A percentile compares a stretch with the other conserved stretches of the same genome.
Evolutionary conservation across 805 yeast genomes (phyloP).

Genomic region (Wickerhamomyces chambardii): DNA sequence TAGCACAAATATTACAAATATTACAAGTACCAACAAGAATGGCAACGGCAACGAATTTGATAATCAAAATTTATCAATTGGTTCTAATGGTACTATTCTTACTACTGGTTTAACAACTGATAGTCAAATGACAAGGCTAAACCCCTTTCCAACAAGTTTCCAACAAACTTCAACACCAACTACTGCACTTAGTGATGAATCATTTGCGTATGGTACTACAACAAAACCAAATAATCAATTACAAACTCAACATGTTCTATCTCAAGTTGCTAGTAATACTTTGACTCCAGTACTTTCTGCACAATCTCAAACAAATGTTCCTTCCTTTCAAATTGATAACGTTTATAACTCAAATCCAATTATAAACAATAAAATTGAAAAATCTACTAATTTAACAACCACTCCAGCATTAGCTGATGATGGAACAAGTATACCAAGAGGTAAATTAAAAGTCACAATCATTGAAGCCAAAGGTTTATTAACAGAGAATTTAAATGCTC

Average conservation of each 20-base stretch:
- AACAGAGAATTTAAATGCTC: slow-evolving; percentile 44
- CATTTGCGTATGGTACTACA: slow-evolving; percentile 65
- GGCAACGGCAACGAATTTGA: no score
- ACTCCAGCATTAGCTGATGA: slow-evolving; percentile 17
- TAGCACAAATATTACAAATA: not conserved
- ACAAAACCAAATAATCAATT: slow-evolving; percentile 26
- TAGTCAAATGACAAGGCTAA: slow-evolving; percentile 1
- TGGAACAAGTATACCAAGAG: slow-evolving; percentile 52
- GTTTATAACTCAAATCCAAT: slow-evolving; percentile 4
- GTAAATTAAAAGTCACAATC: slow-evolving; percentile 74
- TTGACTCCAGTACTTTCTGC: slow-evolving; percentile 5
- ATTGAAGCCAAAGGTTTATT: slow-evolving; percentile 69
- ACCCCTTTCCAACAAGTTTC: slow-evolving; percentile 24
- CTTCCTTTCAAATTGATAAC: slow-evolving; percentile 3
- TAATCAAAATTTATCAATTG: no score
- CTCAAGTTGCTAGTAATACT: slow-evolving; percentile 19
- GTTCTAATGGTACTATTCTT: no score
- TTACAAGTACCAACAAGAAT: not conserved
- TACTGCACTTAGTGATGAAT: slow-evolving; percentile 53
- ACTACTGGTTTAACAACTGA: no score
- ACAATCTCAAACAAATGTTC: slow-evolving; percentile 1
- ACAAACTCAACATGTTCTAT: slow-evolving; percentile 24
- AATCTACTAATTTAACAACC: slow-evolving; percentile 8
- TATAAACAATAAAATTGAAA: slow-evolving; percentile 2
- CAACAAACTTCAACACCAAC: slow-evolving; percentile 53